phyloP scores from a whole-genome alignment of 208 protist species.

The Leishmania tarentolae region DNA sequence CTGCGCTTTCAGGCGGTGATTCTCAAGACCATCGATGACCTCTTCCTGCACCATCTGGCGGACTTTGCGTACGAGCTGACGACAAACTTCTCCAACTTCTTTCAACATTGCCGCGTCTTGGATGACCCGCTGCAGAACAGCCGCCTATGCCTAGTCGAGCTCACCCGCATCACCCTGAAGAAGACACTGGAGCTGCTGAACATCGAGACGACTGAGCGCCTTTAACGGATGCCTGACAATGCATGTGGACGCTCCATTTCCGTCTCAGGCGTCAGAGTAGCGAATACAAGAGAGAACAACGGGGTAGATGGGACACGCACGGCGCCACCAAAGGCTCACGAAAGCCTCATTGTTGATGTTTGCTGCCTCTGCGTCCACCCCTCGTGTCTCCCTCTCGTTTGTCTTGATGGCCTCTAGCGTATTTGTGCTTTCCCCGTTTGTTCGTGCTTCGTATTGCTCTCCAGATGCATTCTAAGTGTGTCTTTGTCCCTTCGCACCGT shows the following conservation, averaged over 20 bases:
- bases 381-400: neutral
- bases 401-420: neutral
- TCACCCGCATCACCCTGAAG: conserved; percentile 89
- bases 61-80: conserved; percentile 96
- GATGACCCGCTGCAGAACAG: conserved; percentile 83
- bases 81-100: conserved; percentile 95
- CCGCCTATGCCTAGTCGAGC: conserved; percentile 91
- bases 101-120: conserved; percentile 92
- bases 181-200: conserved; percentile 93
- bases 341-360: neutral
- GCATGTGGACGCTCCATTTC: neutral
- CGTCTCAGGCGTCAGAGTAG: neutral
- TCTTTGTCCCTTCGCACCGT: neutral
- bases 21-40: conserved; percentile 87
- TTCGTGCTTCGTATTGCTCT: neutral
- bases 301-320: neutral
- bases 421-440: conserved; percentile 12
- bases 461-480: neutral
- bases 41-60: conserved; percentile 94
- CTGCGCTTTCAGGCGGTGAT: conserved; percentile 91
- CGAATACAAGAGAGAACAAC: neutral
- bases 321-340: neutral
- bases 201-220: conserved; percentile 85
- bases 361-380: neutral
- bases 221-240: conserved; percentile 39